A percentile compares a stretch with the other conserved stretches of the same genome.
Conservation (phyloP, 495 filamentous ascomycete species). For the Letharia lupina region DNA sequence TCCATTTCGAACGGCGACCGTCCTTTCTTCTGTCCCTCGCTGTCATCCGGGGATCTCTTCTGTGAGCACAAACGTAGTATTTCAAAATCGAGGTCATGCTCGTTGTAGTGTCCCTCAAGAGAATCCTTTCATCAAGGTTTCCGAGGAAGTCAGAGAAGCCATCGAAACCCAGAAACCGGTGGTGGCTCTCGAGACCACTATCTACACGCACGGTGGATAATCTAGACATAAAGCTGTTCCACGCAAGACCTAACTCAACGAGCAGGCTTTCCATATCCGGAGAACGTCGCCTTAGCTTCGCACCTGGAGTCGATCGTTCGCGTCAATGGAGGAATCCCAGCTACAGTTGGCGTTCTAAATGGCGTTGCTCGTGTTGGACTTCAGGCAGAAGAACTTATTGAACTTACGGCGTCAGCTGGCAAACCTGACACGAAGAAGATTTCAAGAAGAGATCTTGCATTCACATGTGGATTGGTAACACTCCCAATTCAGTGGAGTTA, state of each 20-base stretch:
- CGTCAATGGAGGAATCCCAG: constrained; percentile 76
- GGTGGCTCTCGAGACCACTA: constrained; percentile 88
- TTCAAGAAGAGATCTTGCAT: constrained; percentile 77
- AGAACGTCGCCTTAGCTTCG: constrained; percentile 62
- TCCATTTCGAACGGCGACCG: neutral
- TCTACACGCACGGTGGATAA: constrained; percentile 63
- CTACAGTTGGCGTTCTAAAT: constrained; percentile 76
- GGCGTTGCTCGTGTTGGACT: constrained; percentile 79
- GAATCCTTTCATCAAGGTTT: constrained; percentile 59
- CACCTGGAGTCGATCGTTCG: constrained; percentile 70
- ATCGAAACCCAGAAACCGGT: constrained; percentile 64
- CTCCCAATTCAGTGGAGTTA: neutral
- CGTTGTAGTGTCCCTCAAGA: constrained; percentile 3
- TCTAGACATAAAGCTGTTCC: neutral
- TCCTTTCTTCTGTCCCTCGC: neutral
- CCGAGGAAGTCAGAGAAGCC: constrained; percentile 74
- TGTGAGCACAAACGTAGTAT: neutral
- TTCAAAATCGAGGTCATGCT: neutral
- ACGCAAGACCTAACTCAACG: constrained; percentile 27
- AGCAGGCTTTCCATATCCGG: constrained; percentile 74
- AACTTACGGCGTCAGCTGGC: constrained; percentile 58
- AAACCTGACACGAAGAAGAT: constrained; percentile 62
- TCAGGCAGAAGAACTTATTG: constrained; percentile 54
- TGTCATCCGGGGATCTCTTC: neutral
- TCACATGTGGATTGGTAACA: constrained; percentile 68